Conservation (phyloP, 2,329 filamentous ascomycete genomes). For the Aspergillus clavatus region DNA sequence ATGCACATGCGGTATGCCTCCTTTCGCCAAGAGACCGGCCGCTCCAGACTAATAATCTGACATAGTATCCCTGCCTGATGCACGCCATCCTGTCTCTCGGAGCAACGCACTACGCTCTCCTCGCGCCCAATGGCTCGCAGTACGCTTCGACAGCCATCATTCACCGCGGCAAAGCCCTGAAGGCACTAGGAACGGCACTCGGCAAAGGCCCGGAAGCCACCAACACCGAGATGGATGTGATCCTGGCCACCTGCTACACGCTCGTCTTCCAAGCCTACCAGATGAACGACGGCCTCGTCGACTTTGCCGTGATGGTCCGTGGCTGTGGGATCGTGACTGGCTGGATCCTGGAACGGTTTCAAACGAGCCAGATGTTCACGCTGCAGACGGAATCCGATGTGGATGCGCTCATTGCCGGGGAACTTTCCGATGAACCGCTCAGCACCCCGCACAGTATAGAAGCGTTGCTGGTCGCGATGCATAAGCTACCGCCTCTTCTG, state of each 20-base stretch:
- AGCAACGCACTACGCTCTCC: constrained; percentile 52
- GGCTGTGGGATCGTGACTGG: constrained; percentile 31
- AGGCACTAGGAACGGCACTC: constrained; percentile 55
- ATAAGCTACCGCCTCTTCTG: constrained; percentile 20
- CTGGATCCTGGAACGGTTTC: constrained; percentile 25
- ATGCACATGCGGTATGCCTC: constrained; percentile 3
- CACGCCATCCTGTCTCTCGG: constrained; percentile 65
- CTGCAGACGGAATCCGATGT: constrained; percentile 7
- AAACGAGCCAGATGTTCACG: constrained; percentile 15
- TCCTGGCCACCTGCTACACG: constrained; percentile 32
- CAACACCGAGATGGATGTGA: constrained; percentile 22
- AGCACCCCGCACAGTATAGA: constrained; percentile 7
- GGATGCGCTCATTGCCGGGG: background rate
- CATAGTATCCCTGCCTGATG: constrained; percentile 58
- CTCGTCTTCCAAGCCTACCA: constrained; percentile 32
- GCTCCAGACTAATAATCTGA: constrained; percentile 10
- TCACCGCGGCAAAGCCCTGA: constrained; percentile 62
- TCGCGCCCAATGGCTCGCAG: constrained; percentile 49
- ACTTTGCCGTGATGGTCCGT: constrained; percentile 34
- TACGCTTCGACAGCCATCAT: constrained; percentile 56
- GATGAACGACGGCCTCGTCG: constrained; percentile 30
- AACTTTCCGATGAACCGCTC: constrained; percentile 5
- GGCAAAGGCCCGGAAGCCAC: constrained; percentile 14
- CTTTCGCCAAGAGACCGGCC: background rate
- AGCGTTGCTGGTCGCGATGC: constrained; percentile 15